Conservation (phyloP, 2,329 filamentous ascomycete genomes). For the Aspergillus sp. region DNA sequence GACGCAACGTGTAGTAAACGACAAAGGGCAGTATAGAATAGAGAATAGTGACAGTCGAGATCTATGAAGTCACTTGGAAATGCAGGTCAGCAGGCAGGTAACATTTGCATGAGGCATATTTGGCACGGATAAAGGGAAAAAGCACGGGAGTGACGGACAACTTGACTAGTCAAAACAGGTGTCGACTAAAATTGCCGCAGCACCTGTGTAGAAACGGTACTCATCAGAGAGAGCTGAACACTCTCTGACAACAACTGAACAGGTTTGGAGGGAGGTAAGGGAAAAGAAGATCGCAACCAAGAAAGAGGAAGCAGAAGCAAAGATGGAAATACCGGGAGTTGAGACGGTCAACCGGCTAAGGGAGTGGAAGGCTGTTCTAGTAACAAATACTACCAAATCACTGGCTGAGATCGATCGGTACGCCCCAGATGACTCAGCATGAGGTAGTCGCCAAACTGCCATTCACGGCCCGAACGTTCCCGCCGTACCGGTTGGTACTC, state of each 20-base stretch:
- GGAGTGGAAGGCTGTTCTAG: conserved; percentile 13
- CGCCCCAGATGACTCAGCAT: conserved; percentile 19
- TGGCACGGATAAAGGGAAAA: conserved; percentile 24
- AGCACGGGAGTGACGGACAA: conserved; percentile 12
- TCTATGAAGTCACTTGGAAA: conserved; percentile 4
- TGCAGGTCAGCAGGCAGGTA: conserved; percentile 8
- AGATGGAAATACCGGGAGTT: conserved; percentile 18
- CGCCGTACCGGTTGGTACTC: conserved; percentile 24
- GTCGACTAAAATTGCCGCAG: conserved; percentile 43
- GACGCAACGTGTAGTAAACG: conserved; percentile 1
- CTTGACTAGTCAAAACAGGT: conserved; percentile 32
- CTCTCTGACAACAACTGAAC: conserved; percentile 25
- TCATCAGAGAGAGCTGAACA: conserved; percentile 40
- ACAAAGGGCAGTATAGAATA: not conserved
- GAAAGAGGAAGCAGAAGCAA: conserved; percentile 5
- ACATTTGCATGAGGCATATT: conserved; percentile 16
- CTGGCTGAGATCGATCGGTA: not conserved
- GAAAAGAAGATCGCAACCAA: conserved; percentile 8
- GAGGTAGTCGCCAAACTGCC: not conserved
- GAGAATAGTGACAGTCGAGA: conserved; percentile 1
- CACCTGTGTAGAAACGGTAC: conserved; percentile 38
- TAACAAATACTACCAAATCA: not conserved
- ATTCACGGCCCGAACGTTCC: not conserved
- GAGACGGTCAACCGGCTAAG: conserved; percentile 26
- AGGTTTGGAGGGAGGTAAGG: conserved; percentile 8